Conservation (phyloP, 2,329 filamentous ascomycete genomes). For the Peltaster fructicola region DNA sequence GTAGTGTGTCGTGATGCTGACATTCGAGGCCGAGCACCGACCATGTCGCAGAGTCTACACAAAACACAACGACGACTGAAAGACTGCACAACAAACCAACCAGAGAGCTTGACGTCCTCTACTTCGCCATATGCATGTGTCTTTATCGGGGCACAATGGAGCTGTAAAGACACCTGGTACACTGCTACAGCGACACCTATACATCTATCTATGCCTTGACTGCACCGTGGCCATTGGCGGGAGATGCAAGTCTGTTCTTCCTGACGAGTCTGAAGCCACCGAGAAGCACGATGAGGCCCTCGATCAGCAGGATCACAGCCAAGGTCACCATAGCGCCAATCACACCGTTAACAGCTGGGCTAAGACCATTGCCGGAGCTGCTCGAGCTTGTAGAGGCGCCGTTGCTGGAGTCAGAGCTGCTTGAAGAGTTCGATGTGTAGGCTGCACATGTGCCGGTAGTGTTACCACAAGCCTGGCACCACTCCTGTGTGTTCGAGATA, state of each 20-base stretch:
- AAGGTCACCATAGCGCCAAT: conserved; percentile 57
- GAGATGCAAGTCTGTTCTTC: conserved; percentile 28
- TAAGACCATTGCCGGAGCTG: conserved; percentile 32
- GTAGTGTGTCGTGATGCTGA: too few relatives aligned
- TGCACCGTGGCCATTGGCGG: conserved; percentile 1
- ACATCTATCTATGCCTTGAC: too few relatives aligned
- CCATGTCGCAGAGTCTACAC: too few relatives aligned
- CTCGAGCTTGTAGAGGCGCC: conserved; percentile 10
- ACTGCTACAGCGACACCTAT: too few relatives aligned
- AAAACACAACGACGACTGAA: too few relatives aligned
- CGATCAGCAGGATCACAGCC: conserved; percentile 41
- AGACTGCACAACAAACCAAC: too few relatives aligned
- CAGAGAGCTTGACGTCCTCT: too few relatives aligned
- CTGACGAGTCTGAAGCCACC: conserved; percentile 42
- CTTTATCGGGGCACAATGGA: too few relatives aligned
- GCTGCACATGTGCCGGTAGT: conserved; percentile 47
- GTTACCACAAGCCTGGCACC: conserved; percentile 64
- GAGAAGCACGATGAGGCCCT: conserved; percentile 34
- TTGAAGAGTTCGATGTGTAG: conserved; percentile 16
- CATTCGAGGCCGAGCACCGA: too few relatives aligned
- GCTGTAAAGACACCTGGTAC: too few relatives aligned
- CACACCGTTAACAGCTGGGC: conserved; percentile 58
- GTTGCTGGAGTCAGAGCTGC: conserved; percentile 11
- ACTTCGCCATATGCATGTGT: too few relatives aligned
- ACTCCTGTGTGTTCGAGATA: conserved; percentile 44